phyloP scores from a whole-genome alignment of 1,284 basidiomycete genomes.

The Cryptococcus floricola region DNA sequence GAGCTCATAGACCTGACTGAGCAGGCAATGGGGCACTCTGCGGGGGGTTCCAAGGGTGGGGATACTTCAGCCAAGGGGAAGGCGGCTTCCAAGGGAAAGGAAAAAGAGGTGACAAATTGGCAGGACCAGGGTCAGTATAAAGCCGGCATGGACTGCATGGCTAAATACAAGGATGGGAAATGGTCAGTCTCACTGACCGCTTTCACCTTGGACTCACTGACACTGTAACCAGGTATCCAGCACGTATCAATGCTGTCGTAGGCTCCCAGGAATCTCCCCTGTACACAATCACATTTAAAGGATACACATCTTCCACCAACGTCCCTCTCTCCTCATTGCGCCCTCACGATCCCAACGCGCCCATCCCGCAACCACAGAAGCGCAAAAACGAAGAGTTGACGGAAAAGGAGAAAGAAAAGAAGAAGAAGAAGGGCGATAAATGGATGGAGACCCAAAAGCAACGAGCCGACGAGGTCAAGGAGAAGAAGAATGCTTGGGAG shows the following conservation, averaged over 20 bases:
- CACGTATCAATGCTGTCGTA: conserved; percentile 79
- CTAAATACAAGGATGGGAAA: conserved; percentile 83
- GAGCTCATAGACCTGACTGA: conserved; percentile 86
- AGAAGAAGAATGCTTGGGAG: conserved; percentile 91
- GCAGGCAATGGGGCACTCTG: conserved; percentile 55
- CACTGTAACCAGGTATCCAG: conserved; percentile 62
- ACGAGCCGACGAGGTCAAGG: conserved; percentile 83
- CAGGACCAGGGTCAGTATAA: conserved; percentile 45
- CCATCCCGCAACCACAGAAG: conserved; percentile 57
- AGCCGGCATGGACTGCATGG: conserved; percentile 89
- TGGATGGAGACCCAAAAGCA: conserved; percentile 79
- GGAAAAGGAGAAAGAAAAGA: conserved; percentile 75
- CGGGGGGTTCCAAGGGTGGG: conserved; percentile 10
- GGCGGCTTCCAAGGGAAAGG: conserved; percentile 18
- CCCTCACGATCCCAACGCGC: conserved; percentile 48
- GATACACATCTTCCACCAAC: conserved; percentile 91
- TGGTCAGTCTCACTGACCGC: conserved; percentile 50
- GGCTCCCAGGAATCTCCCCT: conserved; percentile 80
- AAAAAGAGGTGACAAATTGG: conserved; percentile 25
- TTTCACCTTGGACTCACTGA: neutral
- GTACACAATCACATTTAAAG: conserved; percentile 91
- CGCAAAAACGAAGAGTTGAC: conserved; percentile 74
- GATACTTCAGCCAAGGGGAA: conserved; percentile 7
- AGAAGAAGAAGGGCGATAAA: conserved; percentile 89
- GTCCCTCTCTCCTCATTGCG: conserved; percentile 72